Evolutionary conservation across 176 grass and related monocot genomes (phyloP).

Genomic region (Aechmea fasciata): DNA sequence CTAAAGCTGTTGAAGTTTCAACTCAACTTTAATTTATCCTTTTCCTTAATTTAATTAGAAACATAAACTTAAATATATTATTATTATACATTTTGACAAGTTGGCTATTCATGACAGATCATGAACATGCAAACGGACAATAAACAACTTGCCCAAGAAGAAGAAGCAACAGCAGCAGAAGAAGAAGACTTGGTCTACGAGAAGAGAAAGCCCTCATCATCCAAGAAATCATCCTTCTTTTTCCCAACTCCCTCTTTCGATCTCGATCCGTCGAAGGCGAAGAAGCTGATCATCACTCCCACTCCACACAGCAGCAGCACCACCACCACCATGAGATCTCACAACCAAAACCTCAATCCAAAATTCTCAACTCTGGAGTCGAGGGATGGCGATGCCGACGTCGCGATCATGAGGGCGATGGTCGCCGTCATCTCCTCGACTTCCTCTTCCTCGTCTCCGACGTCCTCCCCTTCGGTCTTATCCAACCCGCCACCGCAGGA

Average conservation of each 20-base stretch:
- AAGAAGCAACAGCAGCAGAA: background rate
- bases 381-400: conserved; percentile 23
- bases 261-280: background rate
- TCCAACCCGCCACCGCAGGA: background rate
- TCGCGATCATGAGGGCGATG: conserved; percentile 63
- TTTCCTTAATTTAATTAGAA: background rate
- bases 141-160: background rate
- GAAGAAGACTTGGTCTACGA: background rate
- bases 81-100: conserved; percentile 9
- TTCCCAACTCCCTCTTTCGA: background rate
- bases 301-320: background rate
- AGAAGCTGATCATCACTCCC: background rate
- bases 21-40: conserved; percentile 6
- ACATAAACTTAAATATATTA: conserved; percentile 1
- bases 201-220: background rate
- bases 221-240: background rate
- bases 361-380: background rate
- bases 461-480: conserved; percentile 27
- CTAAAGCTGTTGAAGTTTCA: background rate
- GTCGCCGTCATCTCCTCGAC: conserved; percentile 58
- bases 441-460: conserved; percentile 53
- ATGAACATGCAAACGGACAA: background rate
- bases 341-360: background rate
- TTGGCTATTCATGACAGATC: conserved; percentile 16
- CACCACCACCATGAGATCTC: background rate